phyloP scores from a whole-genome alignment of 2,329 filamentous ascomycete species.

The Pseudocercospora vitis region DNA sequence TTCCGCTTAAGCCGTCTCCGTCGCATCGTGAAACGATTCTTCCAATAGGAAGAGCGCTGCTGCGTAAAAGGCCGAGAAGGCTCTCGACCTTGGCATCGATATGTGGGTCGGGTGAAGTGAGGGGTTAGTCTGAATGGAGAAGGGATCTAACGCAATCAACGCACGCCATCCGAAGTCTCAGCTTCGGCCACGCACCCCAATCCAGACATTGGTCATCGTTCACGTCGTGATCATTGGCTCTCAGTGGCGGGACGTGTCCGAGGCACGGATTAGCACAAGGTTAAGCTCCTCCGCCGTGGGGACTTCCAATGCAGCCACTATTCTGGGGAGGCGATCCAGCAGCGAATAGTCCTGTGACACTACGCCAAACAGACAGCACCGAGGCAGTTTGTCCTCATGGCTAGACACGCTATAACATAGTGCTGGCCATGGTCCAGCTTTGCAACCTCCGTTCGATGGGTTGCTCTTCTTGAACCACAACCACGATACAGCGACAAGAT shows the following conservation, averaged over 20 bases:
- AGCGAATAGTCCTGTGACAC: slow-evolving; percentile 10
- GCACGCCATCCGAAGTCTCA: slow-evolving; percentile 5
- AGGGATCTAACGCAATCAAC: slow-evolving; percentile 9
- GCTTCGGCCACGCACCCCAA: slow-evolving; percentile 5
- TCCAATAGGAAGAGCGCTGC: slow-evolving; percentile 5
- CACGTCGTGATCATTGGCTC: slow-evolving; percentile 7
- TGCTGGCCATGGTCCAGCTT: background rate
- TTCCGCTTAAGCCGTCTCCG: no score
- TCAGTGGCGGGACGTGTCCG: background rate
- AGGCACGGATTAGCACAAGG: slow-evolving; percentile 10
- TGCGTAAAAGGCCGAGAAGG: slow-evolving; percentile 8
- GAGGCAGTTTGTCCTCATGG: slow-evolving; percentile 17
- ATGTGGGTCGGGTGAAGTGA: background rate
- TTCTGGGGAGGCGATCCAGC: slow-evolving; percentile 8
- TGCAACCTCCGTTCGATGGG: background rate
- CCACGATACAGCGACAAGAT: background rate
- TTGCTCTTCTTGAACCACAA: background rate
- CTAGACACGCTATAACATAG: slow-evolving; percentile 7
- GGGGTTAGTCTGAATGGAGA: slow-evolving; percentile 3
- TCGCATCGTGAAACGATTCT: slow-evolving; percentile 9
- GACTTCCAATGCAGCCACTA: slow-evolving; percentile 13
- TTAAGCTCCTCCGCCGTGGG: slow-evolving; percentile 14
- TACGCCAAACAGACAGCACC: slow-evolving; percentile 8
- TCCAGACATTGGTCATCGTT: background rate
- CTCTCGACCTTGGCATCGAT: background rate